Evolutionary conservation across 345 rosid genomes (phyloP), one percentile per base, ranked within the genome.

Genomic region (Citrus maxima): DNA sequence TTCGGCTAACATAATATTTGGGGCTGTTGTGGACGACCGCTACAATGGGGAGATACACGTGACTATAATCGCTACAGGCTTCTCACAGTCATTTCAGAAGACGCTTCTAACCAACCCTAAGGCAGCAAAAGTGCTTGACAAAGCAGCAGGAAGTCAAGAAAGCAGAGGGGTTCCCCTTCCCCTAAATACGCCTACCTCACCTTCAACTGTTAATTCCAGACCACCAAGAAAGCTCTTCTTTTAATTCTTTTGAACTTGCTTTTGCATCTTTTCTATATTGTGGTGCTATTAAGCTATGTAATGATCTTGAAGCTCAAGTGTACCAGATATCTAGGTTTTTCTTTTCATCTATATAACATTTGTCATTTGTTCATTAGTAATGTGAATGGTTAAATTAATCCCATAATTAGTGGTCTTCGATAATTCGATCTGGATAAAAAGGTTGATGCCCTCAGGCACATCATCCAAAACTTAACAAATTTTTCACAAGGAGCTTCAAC

Each of bases 1-100:
- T 86, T 92, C 99, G 0, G 99, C 99, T 42, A 96, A 96, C 90
- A 96, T 96, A 81, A 96, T 93, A 84, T 95, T 95, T 81, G 99
- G 99, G 66, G 99, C 98, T 42, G 99, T 95, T 65, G 98, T 95
- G 63, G 99, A 95, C 55, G 98, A 93, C 62, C 97, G 99, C 4
- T 95, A 91, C 87, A 91, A 87, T 1, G 99, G 99, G 27, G 96
- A 95, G 93, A 89, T 95, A 81, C 98, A 95, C 14, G 99, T 96
- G 21, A 96, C 99, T 30, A 93, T 96, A 40, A 93, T 96, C 2
- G 98, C 99, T 7, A 96, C 99, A 0, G 99, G 98, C 13, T 95
- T 95, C 90, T 95, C 99, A 2, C 95, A 92, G 82, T 93, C 99
- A 7, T 95, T 93, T 83, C 98, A 96, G 84, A 92, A 91, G 86